Conservation (phyloP, 1,284 basidiomycete genomes). For the Tylopilus orsonianus region DNA sequence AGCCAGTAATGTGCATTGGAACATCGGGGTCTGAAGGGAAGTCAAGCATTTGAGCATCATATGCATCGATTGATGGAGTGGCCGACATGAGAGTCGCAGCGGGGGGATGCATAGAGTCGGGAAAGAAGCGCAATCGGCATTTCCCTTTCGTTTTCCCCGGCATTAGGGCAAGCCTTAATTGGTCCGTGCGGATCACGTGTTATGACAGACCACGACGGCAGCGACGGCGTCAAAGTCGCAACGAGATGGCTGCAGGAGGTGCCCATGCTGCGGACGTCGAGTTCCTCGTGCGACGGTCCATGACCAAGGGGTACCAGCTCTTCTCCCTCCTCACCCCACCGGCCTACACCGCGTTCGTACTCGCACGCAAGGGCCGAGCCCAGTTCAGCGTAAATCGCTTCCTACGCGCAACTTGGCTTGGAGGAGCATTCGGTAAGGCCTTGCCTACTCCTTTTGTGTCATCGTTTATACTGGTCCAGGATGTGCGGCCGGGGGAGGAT, state of each 20-base stretch:
- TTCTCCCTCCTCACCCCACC: slow-evolving; percentile 62
- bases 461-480: slow-evolving; percentile 21
- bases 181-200: slow-evolving; percentile 36
- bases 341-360: slow-evolving; percentile 50
- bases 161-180: slow-evolving; percentile 32
- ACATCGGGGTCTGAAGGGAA: slow-evolving; percentile 62
- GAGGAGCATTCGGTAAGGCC: slow-evolving; percentile 49
- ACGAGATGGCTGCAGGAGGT: slow-evolving; percentile 17
- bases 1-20: slow-evolving; percentile 51
- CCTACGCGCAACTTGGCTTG: slow-evolving; percentile 68
- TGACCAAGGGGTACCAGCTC: slow-evolving; percentile 64
- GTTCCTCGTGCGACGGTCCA: slow-evolving; percentile 56
- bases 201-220: slow-evolving; percentile 4
- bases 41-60: slow-evolving; percentile 70
- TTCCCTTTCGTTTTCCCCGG: slow-evolving; percentile 9
- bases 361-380: slow-evolving; percentile 52
- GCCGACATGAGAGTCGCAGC: slow-evolving; percentile 30
- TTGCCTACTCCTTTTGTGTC: not conserved
- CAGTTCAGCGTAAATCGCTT: slow-evolving; percentile 58
- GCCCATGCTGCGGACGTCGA: slow-evolving; percentile 28
- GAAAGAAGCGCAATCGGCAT: slow-evolving; percentile 19
- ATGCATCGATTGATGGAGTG: slow-evolving; percentile 46
- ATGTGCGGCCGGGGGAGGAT: slow-evolving; percentile 42
- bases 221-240: slow-evolving; percentile 7
- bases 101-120: slow-evolving; percentile 16